Evolutionary conservation across 1,139 yeast genomes (phyloP), one percentile per base, ranked within the genome.

Genomic region (Candida anutae): DNA sequence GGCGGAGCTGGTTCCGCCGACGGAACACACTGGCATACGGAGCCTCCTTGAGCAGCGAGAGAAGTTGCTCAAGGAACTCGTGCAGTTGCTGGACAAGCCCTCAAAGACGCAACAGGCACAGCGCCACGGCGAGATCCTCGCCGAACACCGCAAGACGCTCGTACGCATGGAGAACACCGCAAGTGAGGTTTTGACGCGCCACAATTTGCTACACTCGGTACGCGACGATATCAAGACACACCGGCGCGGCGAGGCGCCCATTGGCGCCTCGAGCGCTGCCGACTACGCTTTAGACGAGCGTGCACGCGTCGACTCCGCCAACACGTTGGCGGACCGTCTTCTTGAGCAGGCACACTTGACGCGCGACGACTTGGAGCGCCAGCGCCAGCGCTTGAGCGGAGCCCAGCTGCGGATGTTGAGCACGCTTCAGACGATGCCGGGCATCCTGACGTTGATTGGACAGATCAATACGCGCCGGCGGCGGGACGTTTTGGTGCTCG

Each of bases 381-480:
- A 90, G 55, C 65, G 94, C 32, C 69, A 69, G 24, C 55, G 71
- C 10, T 59, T 90, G 29, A 63, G 67, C 28, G 73, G 64, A 37
- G 82, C 94, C 10, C 85, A 79, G 37, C 66, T 73, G 36, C 65
- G 74, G 34, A 61, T 88, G 36, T 61, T 76, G 37, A 69, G 69
- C 24, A 65, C 82, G 1, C 57, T 87, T 26, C 75, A 72, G 42
- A 53, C 69, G 27, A 70, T 90, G 24, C 98, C 98, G 0, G 97
- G 96, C 1, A 60, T 90, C 26, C 82, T 80, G 47, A 74, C 75
- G 10, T 54, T 93, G 34, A 74, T 90, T 23, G 63, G 79, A 12
- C 81, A 79, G 50, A 88, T 90, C 40, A 87, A 87, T 50, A 80
- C 95, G 3, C 68, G 97, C 44, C 78, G 90, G 53, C 82, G 79